Percentiles rank a stretch among this genome's conserved stretches.
Evolutionary conservation across 768 basidiomycete genomes (phyloP).

Genomic region (Termitomyces sp.): DNA sequence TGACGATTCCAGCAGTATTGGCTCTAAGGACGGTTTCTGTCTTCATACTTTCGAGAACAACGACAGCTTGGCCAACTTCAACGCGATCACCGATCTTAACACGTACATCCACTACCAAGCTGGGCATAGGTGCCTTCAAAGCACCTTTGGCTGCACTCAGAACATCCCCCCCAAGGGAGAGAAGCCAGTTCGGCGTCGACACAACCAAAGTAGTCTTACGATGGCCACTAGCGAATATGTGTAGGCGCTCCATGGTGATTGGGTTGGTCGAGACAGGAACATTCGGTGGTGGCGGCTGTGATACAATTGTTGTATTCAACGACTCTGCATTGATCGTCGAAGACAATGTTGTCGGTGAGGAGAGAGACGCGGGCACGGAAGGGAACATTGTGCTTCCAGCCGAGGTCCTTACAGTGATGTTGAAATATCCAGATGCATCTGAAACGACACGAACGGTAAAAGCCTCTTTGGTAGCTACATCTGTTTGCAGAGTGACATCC

Average conservation of each 20-base stretch:
- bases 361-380: conserved; percentile 52
- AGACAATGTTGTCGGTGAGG: conserved; percentile 45
- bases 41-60: conserved; percentile 96
- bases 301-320: conserved; percentile 63
- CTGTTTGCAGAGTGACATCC: conserved; percentile 54
- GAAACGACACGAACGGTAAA: conserved; percentile 37
- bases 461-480: conserved; percentile 34
- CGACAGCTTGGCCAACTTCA: conserved; percentile 73
- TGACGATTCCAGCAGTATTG: conserved; percentile 61
- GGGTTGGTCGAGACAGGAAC: conserved; percentile 49
- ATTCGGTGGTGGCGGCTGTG: conserved; percentile 53
- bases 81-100: conserved; percentile 76
- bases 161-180: conserved; percentile 58
- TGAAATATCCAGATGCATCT: conserved; percentile 37
- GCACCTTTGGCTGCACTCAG: conserved; percentile 53
- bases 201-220: conserved; percentile 59
- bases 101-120: conserved; percentile 83
- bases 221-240: conserved; percentile 60
- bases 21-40: conserved; percentile 87
- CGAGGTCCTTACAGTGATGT: conserved; percentile 42
- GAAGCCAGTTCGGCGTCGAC: conserved; percentile 68
- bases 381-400: conserved; percentile 31
- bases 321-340: conserved; percentile 47
- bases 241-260: conserved; percentile 66
- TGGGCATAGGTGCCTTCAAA: conserved; percentile 87